phyloP scores from a whole-genome alignment of 345 rosid genomes.

The Pistacia atlantica region DNA sequence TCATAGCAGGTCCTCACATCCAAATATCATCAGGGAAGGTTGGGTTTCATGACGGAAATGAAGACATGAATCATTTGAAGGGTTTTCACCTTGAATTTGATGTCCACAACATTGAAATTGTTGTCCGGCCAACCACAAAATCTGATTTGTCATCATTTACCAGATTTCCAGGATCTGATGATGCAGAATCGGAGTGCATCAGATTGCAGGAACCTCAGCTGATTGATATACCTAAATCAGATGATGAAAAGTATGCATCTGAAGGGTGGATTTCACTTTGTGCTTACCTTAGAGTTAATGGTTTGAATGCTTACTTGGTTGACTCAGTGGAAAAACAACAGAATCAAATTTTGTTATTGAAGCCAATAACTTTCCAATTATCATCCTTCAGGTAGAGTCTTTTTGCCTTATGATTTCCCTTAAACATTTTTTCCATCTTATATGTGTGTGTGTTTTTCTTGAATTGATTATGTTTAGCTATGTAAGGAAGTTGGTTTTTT shows the following conservation, averaged over 20 bases:
- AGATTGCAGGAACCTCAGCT: slow-evolving; percentile 48
- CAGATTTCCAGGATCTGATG: slow-evolving; percentile 37
- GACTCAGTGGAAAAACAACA: slow-evolving; percentile 43
- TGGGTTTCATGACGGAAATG: slow-evolving; percentile 29
- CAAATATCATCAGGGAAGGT: slow-evolving; percentile 48
- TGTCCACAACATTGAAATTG: slow-evolving; percentile 65
- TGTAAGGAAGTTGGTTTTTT: neutral
- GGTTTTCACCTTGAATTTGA: slow-evolving; percentile 58
- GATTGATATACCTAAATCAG: slow-evolving; percentile 47
- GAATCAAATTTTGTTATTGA: slow-evolving; percentile 48
- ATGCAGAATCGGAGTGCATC: slow-evolving; percentile 46
- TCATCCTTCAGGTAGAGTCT: slow-evolving; percentile 64
- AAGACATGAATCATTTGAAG: slow-evolving; percentile 33
- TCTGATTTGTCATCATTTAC: slow-evolving; percentile 37
- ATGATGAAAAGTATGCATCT: slow-evolving; percentile 61
- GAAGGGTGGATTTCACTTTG: slow-evolving; percentile 47
- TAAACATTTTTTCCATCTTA: neutral
- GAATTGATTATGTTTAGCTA: neutral
- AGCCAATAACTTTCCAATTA: slow-evolving; percentile 60
- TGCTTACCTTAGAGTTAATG: slow-evolving; percentile 56
- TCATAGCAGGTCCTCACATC: slow-evolving; percentile 71
- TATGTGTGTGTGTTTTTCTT: neutral
- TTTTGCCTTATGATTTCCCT: slow-evolving; percentile 21
- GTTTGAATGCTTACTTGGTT: slow-evolving; percentile 62
- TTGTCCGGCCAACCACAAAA: slow-evolving; percentile 60